A percentile compares a stretch with the other conserved stretches of the same genome.
phyloP scores from a whole-genome alignment of 2,329 filamentous ascomycete species.

The Verticillium isaacii region DNA sequence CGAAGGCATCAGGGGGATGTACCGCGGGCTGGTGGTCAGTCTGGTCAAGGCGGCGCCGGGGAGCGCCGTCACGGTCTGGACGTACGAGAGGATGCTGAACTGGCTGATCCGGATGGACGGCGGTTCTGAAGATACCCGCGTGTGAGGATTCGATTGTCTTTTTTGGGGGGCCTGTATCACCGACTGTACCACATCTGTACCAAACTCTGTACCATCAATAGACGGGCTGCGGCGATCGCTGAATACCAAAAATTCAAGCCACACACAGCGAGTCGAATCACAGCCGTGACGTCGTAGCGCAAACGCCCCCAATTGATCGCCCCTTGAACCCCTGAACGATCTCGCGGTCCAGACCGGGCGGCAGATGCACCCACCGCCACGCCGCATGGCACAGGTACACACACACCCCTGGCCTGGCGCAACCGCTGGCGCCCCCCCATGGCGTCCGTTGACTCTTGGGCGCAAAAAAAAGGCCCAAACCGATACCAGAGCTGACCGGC shows the following conservation, averaged over 20 bases:
- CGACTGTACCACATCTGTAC: not conserved
- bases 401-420: not conserved
- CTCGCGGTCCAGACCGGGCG: not conserved
- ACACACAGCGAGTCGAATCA: not conserved
- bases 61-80: conserved; percentile 91
- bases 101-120: conserved; percentile 41
- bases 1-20: conserved; percentile 78
- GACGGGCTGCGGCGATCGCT: not conserved
- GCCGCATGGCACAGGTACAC: not conserved
- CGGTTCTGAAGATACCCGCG: not conserved
- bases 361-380: not conserved
- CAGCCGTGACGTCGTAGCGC: not conserved
- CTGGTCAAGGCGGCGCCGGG: conserved; percentile 91
- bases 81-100: conserved; percentile 73
- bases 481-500: not conserved
- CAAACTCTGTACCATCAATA: not conserved
- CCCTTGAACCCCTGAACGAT: not conserved
- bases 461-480: not conserved
- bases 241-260: not conserved
- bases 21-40: conserved; percentile 83
- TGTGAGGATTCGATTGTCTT: not conserved
- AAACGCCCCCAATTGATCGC: not conserved
- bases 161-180: not conserved
- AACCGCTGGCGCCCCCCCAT: not conserved
- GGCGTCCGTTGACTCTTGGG: not conserved